phyloP scores from a whole-genome alignment of 2,329 filamentous ascomycete species.

The Microsporum ferrugineum region DNA sequence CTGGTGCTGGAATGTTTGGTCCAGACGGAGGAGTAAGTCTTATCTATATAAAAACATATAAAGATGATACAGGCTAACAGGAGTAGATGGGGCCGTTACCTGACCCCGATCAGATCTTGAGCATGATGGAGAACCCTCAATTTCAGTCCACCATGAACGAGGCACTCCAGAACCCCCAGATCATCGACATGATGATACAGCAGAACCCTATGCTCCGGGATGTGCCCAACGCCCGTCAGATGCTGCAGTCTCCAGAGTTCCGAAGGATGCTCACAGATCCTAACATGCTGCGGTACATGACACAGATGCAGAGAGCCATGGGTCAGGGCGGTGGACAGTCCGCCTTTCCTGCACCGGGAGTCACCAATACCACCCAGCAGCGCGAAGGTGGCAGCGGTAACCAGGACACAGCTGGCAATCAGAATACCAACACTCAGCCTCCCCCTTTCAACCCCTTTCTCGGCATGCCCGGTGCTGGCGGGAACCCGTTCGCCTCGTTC shows the following conservation, averaged over 20 bases:
- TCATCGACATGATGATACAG: constrained; percentile 90
- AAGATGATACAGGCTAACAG: not conserved
- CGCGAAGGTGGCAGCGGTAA: constrained; percentile 25
- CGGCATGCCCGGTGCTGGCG: constrained; percentile 13
- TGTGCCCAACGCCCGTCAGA: constrained; percentile 65
- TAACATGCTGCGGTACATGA: constrained; percentile 66
- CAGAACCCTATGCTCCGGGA: constrained; percentile 72
- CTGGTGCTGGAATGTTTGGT: constrained; percentile 78
- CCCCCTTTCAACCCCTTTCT: constrained; percentile 24
- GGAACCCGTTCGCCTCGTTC: constrained; percentile 26
- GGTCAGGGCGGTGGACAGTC: constrained; percentile 33
- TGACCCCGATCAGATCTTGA: constrained; percentile 66
- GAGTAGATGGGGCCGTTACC: constrained; percentile 78
- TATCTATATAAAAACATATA: not conserved
- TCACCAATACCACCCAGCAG: constrained; percentile 72
- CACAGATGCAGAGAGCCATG: constrained; percentile 64
- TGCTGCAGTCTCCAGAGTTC: constrained; percentile 80
- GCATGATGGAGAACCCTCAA: constrained; percentile 79
- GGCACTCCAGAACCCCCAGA: constrained; percentile 85
- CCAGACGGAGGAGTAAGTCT: constrained; percentile 80
- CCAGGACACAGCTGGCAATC: constrained; percentile 23
- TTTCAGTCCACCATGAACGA: constrained; percentile 84
- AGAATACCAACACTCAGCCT: constrained; percentile 20
- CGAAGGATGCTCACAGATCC: constrained; percentile 90
- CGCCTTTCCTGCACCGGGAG: constrained; percentile 79